Conservation (phyloP, 2,329 filamentous ascomycete genomes). For the Pseudocercospora cruenta region DNA sequence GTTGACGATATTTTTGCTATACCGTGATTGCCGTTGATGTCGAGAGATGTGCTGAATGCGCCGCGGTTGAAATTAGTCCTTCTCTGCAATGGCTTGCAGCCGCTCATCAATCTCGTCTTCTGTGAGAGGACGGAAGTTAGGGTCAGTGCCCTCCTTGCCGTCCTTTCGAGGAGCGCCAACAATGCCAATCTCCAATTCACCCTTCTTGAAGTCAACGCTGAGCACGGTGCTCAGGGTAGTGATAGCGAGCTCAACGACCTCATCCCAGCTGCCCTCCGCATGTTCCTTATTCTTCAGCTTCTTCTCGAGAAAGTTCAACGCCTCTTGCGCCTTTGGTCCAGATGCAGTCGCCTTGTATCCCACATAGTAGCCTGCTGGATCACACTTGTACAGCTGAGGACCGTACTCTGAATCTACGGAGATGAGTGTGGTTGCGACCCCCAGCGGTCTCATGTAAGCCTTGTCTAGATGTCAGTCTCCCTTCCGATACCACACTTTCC, state of each 20-base stretch:
- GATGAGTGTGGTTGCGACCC: slow-evolving; percentile 92
- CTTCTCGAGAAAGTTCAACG: slow-evolving; percentile 97
- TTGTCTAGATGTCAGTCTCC: slow-evolving; percentile 46
- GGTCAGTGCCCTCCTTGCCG: slow-evolving; percentile 78
- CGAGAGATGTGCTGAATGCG: slow-evolving; percentile 14
- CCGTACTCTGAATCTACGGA: slow-evolving; percentile 90
- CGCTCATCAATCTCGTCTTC: slow-evolving; percentile 99
- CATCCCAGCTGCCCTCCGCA: slow-evolving; percentile 91
- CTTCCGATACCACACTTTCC: not conserved
- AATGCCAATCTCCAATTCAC: slow-evolving; percentile 96
- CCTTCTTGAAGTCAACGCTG: slow-evolving; percentile 99
- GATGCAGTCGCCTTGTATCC: slow-evolving; percentile 98
- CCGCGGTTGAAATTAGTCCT: slow-evolving; percentile 69
- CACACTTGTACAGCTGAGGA: slow-evolving; percentile 96
- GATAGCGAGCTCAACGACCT: slow-evolving; percentile 96
- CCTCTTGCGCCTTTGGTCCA: slow-evolving; percentile 97
- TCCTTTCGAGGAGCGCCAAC: slow-evolving; percentile 84
- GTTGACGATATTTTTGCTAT: not conserved
- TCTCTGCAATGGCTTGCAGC: slow-evolving; percentile 96
- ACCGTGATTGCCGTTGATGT: slow-evolving; percentile 4
- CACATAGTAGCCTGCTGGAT: slow-evolving; percentile 96
- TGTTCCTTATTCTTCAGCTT: slow-evolving; percentile 99
- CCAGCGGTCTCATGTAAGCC: slow-evolving; percentile 98
- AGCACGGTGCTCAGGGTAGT: slow-evolving; percentile 92
- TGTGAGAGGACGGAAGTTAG: slow-evolving; percentile 82